Evolutionary conservation across 331 rosid genomes (phyloP).

Genomic region (Quercus phellos): DNA sequence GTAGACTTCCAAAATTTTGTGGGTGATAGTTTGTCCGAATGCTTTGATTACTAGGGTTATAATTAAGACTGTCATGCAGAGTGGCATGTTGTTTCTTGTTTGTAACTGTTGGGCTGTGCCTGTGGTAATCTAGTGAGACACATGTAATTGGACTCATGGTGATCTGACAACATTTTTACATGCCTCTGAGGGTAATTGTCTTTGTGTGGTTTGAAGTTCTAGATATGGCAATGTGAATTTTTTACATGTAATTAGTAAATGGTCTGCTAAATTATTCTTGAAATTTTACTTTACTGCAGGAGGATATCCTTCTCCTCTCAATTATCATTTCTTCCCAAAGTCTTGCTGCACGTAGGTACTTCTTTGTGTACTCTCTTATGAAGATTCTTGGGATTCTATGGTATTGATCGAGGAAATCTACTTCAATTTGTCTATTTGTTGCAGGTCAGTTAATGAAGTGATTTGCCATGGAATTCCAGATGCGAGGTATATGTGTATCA

Average conservation of each 20-base stretch:
- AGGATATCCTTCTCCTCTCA: conserved; percentile 95
- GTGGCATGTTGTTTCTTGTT: neutral
- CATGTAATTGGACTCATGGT: neutral
- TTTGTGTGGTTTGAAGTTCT: neutral
- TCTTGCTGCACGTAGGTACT: conserved; percentile 99
- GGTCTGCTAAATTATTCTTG: neutral
- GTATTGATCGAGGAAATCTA: conserved; percentile 18
- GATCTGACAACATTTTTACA: neutral
- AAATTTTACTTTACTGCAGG: conserved; percentile 41
- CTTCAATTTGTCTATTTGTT: conserved; percentile 15
- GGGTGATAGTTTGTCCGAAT: neutral
- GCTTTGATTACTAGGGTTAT: neutral
- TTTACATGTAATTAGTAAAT: neutral
- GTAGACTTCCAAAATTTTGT: neutral
- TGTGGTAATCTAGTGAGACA: neutral
- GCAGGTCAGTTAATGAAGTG: conserved; percentile 95
- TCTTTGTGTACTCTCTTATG: conserved; percentile 25
- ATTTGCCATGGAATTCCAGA: conserved; percentile 99
- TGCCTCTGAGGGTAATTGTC: neutral
- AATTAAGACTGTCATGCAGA: neutral
- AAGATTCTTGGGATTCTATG: conserved; percentile 1
- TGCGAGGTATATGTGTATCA: conserved; percentile 56
- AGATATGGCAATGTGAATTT: neutral
- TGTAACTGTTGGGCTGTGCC: neutral
- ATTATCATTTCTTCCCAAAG: conserved; percentile 90